Evolutionary conservation across 495 filamentous ascomycete species (phyloP).

Genomic region (Aspergillus cavernicola): DNA sequence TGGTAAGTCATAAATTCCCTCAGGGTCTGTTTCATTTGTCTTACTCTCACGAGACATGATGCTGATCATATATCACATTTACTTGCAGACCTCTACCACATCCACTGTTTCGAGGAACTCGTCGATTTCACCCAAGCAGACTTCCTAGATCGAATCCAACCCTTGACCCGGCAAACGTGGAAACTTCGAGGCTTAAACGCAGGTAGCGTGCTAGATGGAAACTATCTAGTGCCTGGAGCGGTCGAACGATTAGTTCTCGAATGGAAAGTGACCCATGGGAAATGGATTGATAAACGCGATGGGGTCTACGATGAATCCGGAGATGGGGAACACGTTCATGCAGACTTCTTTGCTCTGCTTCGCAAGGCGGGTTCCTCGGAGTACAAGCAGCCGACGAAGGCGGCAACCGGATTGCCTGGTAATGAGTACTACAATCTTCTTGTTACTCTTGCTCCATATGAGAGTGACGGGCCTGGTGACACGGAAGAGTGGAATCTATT

Average conservation of each 20-base stretch:
- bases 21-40: neutral
- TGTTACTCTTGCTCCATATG: conserved; percentile 12
- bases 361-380: conserved; percentile 6
- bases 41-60: neutral
- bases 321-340: neutral
- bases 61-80: neutral
- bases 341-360: conserved; percentile 1
- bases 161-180: conserved; percentile 8
- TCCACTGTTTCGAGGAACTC: conserved; percentile 10
- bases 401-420: neutral
- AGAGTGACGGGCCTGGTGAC: conserved; percentile 14
- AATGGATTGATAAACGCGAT: conserved; percentile 13
- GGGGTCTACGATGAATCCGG: neutral
- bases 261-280: conserved; percentile 9
- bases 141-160: conserved; percentile 11
- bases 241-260: conserved; percentile 13
- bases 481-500: conserved; percentile 16
- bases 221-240: conserved; percentile 7
- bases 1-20: conserved; percentile 2
- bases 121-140: conserved; percentile 8
- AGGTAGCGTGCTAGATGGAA: conserved; percentile 5
- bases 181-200: conserved; percentile 7
- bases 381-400: neutral
- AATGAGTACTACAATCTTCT: conserved; percentile 10
- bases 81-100: conserved; percentile 9